A percentile compares a stretch with the other conserved stretches of the same genome.
Evolutionary conservation across 2,329 filamentous ascomycete genomes (phyloP).

Genomic region (Aspergillus ochraceus): DNA sequence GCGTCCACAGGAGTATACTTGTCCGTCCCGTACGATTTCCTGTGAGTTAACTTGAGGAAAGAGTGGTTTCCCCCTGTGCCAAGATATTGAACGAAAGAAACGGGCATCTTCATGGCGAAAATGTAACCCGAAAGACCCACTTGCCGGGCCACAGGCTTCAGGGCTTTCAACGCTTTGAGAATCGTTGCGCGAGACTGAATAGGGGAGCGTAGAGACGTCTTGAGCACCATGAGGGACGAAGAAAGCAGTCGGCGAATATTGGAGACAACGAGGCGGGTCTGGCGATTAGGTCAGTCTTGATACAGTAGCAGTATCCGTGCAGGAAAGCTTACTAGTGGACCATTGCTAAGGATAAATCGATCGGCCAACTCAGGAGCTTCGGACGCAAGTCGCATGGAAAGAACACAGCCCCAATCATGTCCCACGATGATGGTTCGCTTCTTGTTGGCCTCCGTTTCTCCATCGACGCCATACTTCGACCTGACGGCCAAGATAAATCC

Average conservation of each 20-base stretch:
- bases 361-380: constrained; percentile 58
- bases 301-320: not conserved
- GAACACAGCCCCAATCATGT: constrained; percentile 57
- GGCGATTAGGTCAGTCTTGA: constrained; percentile 1
- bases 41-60: constrained; percentile 47
- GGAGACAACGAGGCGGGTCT: constrained; percentile 44
- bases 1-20: constrained; percentile 35
- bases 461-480: constrained; percentile 45
- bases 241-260: constrained; percentile 44
- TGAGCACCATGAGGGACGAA: constrained; percentile 52
- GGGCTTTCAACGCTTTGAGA: constrained; percentile 42
- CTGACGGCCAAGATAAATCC: constrained; percentile 56
- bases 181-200: constrained; percentile 46
- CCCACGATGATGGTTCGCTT: constrained; percentile 50
- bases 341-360: constrained; percentile 56
- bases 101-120: constrained; percentile 55
- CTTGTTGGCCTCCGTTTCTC: constrained; percentile 33
- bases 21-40: constrained; percentile 34
- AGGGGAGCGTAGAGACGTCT: constrained; percentile 48
- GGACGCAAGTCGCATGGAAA: constrained; percentile 57
- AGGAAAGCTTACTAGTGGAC: constrained; percentile 48
- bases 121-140: constrained; percentile 54
- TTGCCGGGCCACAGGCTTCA: constrained; percentile 53
- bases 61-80: constrained; percentile 52
- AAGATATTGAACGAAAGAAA: constrained; percentile 44